These are phyloP conservation scores for Delonix regia DNA, from an alignment of 306 rosid genomes.

Conservation along the genomic window DNA sequence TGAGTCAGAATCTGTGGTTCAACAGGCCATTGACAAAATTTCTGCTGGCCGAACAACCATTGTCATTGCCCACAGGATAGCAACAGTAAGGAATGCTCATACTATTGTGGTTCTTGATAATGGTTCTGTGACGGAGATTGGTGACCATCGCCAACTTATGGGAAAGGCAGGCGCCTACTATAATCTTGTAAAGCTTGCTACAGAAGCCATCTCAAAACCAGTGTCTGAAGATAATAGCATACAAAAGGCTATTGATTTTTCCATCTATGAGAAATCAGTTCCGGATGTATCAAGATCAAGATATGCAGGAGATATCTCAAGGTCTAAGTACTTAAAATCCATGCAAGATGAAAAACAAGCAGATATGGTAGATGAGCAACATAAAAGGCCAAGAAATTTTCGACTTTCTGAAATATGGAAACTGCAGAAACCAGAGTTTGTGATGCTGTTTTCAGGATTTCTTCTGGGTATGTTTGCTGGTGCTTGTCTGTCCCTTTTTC, in stretches of 20 bases:
- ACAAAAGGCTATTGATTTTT: conserved; percentile 36
- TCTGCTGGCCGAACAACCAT: conserved; percentile 76
- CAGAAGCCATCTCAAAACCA: conserved; percentile 54
- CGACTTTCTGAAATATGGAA: conserved; percentile 67
- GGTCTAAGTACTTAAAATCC: conserved; percentile 32
- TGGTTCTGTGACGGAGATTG: conserved; percentile 77
- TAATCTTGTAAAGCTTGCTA: conserved; percentile 82
- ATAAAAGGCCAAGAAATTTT: conserved; percentile 43
- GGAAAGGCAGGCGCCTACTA: conserved; percentile 70
- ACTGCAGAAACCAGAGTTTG: conserved; percentile 69
- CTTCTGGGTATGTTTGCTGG: conserved; percentile 78
- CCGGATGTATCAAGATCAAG: conserved; percentile 56
- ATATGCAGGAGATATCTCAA: conserved; percentile 1
- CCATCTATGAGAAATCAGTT: conserved; percentile 42
- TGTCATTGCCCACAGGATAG: conserved; percentile 89
- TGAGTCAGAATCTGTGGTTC: conserved; percentile 77
- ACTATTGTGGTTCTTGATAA: conserved; percentile 77
- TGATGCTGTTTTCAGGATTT: conserved; percentile 61
- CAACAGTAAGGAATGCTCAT: conserved; percentile 78
- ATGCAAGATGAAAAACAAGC: conserved; percentile 36
- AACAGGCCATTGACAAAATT: conserved; percentile 83
- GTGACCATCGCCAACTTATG: conserved; percentile 85
- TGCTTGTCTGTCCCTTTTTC: conserved; percentile 76
- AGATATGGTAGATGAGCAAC: conserved; percentile 45
- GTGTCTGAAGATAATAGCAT: conserved; percentile 30